These are phyloP conservation scores for Elaeis oleifera DNA, from an alignment of 202 grass and related monocot species.

Conservation along the genomic window DNA sequence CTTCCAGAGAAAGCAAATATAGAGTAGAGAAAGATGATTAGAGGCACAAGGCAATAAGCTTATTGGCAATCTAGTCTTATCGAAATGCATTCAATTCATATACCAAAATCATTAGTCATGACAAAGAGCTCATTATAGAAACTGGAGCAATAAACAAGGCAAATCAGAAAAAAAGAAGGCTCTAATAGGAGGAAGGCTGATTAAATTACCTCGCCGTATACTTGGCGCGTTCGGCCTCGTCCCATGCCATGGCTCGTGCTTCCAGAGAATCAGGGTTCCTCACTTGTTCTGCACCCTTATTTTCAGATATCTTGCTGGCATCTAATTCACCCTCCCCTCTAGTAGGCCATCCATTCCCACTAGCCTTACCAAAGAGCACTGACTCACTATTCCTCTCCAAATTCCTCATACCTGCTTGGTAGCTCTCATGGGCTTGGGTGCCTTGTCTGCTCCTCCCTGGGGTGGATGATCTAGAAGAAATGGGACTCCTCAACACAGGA, in stretches of 20 bases:
- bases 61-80: no score
- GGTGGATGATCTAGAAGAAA: slow-evolving; percentile 64
- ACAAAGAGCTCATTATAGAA: background rate
- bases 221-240: slow-evolving; percentile 78
- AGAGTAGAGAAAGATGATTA: no score
- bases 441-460: slow-evolving; percentile 33
- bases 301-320: background rate
- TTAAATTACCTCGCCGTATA: slow-evolving; percentile 60
- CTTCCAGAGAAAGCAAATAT: no score
- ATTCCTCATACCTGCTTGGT: slow-evolving; percentile 6
- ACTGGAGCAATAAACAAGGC: background rate
- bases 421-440: slow-evolving; percentile 7
- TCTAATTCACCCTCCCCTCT: background rate
- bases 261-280: slow-evolving; percentile 39
- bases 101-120: no score
- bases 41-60: no score
- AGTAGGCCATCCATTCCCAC: slow-evolving; percentile 7
- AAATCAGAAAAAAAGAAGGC: background rate
- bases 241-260: slow-evolving; percentile 68
- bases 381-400: slow-evolving; percentile 6
- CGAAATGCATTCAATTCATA: no score
- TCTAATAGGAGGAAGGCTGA: background rate
- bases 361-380: background rate
- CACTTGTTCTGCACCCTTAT: background rate
- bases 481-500: slow-evolving; percentile 59